Evolutionary conservation across 805 yeast genomes (phyloP).

Genomic region (Zygosaccharomyces siamensis): DNA sequence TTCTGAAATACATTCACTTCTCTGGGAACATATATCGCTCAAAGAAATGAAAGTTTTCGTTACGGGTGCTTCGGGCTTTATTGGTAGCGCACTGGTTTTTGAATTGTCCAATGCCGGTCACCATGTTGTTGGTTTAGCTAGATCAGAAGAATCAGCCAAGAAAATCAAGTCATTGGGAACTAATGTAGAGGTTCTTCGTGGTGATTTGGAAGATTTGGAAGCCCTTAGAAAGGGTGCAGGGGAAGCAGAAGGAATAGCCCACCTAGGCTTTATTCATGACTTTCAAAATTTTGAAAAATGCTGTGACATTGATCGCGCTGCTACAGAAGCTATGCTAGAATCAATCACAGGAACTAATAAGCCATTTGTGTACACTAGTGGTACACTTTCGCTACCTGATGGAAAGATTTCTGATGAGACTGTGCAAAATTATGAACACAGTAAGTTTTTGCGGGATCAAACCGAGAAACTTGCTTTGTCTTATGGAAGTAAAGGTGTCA

Average conservation of each 20-base stretch:
- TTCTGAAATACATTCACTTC: no score
- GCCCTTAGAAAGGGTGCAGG: slow-evolving; percentile 27
- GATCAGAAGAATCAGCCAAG: slow-evolving; percentile 32
- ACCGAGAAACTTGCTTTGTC: slow-evolving; percentile 17
- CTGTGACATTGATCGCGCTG: slow-evolving; percentile 26
- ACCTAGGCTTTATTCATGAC: slow-evolving; percentile 37
- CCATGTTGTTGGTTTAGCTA: slow-evolving; percentile 31
- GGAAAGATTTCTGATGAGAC: slow-evolving; percentile 14
- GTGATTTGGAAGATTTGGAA: slow-evolving; percentile 31
- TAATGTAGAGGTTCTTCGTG: slow-evolving; percentile 24
- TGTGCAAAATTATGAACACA: not conserved
- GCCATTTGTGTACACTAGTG: slow-evolving; percentile 28
- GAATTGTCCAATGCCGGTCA: slow-evolving; percentile 27
- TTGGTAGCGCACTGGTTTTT: slow-evolving; percentile 28
- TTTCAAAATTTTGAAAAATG: slow-evolving; percentile 21
- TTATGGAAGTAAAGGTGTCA: slow-evolving; percentile 29
- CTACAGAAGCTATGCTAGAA: slow-evolving; percentile 29
- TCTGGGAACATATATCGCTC: no score
- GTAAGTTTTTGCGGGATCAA: slow-evolving; percentile 8
- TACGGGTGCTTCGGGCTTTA: slow-evolving; percentile 38
- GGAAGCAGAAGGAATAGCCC: slow-evolving; percentile 37
- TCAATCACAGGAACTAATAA: slow-evolving; percentile 32
- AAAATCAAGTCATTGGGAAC: slow-evolving; percentile 28
- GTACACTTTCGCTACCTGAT: slow-evolving; percentile 14
- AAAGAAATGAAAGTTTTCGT: slow-evolving; percentile 32